Base-by-base conservation (phyloP, 345 rosid genomes). In the Syzygium grande region DNA sequence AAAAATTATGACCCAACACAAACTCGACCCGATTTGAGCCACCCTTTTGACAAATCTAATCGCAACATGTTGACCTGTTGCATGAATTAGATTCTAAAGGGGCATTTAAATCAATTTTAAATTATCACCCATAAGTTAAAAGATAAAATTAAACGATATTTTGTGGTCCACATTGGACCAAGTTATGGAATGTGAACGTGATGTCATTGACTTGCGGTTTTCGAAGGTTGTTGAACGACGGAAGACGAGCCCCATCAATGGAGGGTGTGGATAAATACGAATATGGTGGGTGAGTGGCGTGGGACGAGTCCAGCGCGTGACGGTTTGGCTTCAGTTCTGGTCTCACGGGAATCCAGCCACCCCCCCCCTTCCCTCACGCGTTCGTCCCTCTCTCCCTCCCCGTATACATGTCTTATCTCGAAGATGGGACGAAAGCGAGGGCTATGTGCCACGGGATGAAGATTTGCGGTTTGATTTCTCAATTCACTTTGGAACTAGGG, bases 271-370 rank as follows among this genome's bases (percentile, higher is more conserved):
- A 21, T 56, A 43, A 85, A 58, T 49, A 78, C 46, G 77, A 43
- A 34, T 23, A 86, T 68, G 25, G 58, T 83, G 53, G 78, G 52
- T 55, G 86, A 21, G 21, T 54, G 58, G 58, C 58, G 23, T 19
- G 23, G 21, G 8, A 54, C 23, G 23, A 54, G 58, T 55, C 59
- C 11, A 84, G 85, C 56, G 51, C 41, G 87, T 87, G 77, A 63
- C 78, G 88, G 83, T 84, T 68, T 30, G 22, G 88, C 85, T 87
- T 87, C 86, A 25, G 79, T 68, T 90, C 90, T 85, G 85, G 68
- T 86, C 91, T 92, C 93, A 92, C 91, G 91, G 89, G 93, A 92
- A 91, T 92, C 89, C 77, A 84, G 87, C 87, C 91, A 80, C 88
- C 88, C 49, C 79, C 73, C 29, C 88, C 87, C 90, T 86, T 68